These are phyloP conservation scores for Podila epigama DNA, from an alignment of 192 early-diverging fungal species.

Conservation along the genomic window DNA sequence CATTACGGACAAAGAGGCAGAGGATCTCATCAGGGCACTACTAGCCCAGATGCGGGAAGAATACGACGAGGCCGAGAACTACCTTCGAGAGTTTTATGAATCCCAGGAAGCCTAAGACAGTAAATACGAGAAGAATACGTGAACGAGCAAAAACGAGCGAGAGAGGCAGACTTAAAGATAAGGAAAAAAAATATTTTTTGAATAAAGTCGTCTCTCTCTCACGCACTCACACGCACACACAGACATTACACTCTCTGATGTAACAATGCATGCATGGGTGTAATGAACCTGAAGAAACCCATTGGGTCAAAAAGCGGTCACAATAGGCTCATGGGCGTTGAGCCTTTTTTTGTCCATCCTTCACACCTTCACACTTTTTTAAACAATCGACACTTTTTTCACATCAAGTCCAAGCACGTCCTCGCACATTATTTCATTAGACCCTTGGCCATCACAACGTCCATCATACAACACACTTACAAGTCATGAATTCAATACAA, in stretches of 20 bases:
- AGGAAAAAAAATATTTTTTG: background rate
- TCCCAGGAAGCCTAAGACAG: background rate
- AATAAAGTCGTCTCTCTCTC: too few relatives aligned
- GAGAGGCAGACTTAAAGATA: background rate
- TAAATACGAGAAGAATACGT: background rate
- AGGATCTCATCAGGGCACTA: constrained; percentile 63
- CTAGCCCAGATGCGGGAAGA: constrained; percentile 69
- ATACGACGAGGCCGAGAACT: constrained; percentile 77
- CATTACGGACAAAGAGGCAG: constrained; percentile 67
- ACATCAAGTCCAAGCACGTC: too few relatives aligned
- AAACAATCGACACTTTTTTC: background rate
- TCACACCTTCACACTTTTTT: too few relatives aligned
- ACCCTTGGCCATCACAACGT: background rate
- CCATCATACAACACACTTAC: background rate
- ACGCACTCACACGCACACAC: too few relatives aligned
- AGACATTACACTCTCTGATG: too few relatives aligned
- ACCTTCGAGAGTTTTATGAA: constrained; percentile 78
- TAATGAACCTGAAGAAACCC: too few relatives aligned
- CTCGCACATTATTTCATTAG: background rate
- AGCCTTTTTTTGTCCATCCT: too few relatives aligned
- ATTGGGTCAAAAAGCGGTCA: too few relatives aligned
- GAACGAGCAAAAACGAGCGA: too few relatives aligned
- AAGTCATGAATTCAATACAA: constrained; percentile 64
- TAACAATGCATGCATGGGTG: too few relatives aligned
- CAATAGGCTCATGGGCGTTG: too few relatives aligned